Evolutionary conservation across 495 filamentous ascomycete genomes (phyloP), one percentile per base, ranked within the genome.

Genomic region (Penicillium alfredii): DNA sequence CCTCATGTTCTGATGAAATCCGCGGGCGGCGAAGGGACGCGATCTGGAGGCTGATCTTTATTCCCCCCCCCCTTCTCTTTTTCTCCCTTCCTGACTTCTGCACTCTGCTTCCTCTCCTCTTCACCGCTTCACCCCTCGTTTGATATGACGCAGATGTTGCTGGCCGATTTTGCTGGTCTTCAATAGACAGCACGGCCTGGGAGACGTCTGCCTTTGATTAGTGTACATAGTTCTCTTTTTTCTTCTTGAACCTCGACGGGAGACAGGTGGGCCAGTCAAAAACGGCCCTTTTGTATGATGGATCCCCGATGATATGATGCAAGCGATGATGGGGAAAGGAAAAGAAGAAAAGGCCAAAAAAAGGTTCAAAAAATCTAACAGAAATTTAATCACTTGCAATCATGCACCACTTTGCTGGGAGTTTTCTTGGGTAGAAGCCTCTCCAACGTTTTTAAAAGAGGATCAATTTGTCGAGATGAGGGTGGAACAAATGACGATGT

Each of bases 291-390:
- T 53, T 54, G 50, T 57, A 54, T 51, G 46, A 56, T 56, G 64
- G 56, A 68, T 64, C 59, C 51, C 42, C 51, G 53, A 55, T 58
- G 55, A 60, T 61, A 63, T 63, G 62, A 63, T 50, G 55, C 63
- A 44, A 58, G 61, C 54, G 45, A 60, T 42, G 58, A 54, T 52
- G 44, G 52, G 47, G 52, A 56, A 47, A 52, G 51, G 32, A 47
- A 47, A 47, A 40, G 49, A 48, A 52, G 37, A 53, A 56, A 47
- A 49, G 31, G 43, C 42, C 43, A 52, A 50, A 46, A 50, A 44
- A 45, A 54, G 31, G 51, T 45, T 49, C 42, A 44, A 35, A 49
- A 53, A 57, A 57, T 55, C 42, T 57, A 52, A 60, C 39, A 55
- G 34, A 45, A 48, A 56, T 49, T 43, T 63, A 46, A 57, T 57